Conservation (phyloP, 2,329 filamentous ascomycete species). For the Ophiostoma ulmi region DNA sequence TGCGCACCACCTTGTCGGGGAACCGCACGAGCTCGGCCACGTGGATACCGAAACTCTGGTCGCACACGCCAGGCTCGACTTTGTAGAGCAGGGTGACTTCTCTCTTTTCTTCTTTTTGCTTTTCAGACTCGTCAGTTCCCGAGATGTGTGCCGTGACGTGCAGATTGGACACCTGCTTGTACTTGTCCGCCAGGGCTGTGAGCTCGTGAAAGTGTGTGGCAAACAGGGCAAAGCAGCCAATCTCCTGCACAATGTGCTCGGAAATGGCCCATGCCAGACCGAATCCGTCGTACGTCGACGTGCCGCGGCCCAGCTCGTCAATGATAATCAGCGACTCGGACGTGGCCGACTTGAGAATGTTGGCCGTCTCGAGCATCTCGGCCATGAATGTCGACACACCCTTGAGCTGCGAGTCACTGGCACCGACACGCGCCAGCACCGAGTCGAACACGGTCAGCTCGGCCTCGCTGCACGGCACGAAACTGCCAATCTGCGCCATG, state of each 20-base stretch:
- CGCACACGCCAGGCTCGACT: constrained; percentile 89
- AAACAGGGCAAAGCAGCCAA: constrained; percentile 89
- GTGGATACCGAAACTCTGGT: constrained; percentile 97
- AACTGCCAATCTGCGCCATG: constrained; percentile 95
- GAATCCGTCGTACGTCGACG: constrained; percentile 96
- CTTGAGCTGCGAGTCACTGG: constrained; percentile 93
- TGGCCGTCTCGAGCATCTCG: constrained; percentile 97
- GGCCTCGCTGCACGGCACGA: constrained; percentile 85
- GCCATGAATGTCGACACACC: constrained; percentile 99
- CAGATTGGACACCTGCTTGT: constrained; percentile 83
- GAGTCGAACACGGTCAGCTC: constrained; percentile 95
- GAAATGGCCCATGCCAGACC: constrained; percentile 99
- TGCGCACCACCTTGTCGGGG: constrained; percentile 92
- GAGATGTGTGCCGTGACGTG: constrained; percentile 94
- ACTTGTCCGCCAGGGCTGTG: constrained; percentile 80
- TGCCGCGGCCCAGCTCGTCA: constrained; percentile 92
- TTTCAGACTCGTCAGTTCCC: constrained; percentile 36
- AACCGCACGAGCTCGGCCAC: constrained; percentile 96
- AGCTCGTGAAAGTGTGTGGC: constrained; percentile 98
- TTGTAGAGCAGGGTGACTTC: constrained; percentile 97
- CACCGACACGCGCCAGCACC: constrained; percentile 91
- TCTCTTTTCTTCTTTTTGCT: constrained; percentile 49
- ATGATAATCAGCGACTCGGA: constrained; percentile 96
- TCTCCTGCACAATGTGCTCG: constrained; percentile 93
- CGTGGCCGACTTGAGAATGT: constrained; percentile 95